A percentile compares a stretch with the other conserved stretches of the same genome.
phyloP scores from a whole-genome alignment of 2,329 filamentous ascomycete genomes.

The Phyllachora maydis region DNA sequence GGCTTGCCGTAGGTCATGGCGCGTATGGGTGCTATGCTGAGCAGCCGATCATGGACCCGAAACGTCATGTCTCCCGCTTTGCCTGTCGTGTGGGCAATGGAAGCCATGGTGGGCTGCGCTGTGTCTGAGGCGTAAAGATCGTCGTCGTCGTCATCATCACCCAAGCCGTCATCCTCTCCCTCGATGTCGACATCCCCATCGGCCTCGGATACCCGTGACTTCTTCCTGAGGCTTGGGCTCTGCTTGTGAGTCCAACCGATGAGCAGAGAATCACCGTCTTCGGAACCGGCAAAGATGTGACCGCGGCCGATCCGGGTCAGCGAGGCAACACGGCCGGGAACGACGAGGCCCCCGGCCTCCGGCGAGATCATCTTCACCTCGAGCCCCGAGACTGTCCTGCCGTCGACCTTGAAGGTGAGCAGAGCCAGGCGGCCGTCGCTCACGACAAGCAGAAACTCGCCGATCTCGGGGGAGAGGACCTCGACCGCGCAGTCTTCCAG shows the following conservation, averaged over 20 bases:
- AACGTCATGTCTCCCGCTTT: conserved; percentile 50
- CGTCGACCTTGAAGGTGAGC: conserved; percentile 70
- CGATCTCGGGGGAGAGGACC: conserved; percentile 51
- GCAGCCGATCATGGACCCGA: conserved; percentile 53
- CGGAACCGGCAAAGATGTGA: conserved; percentile 67
- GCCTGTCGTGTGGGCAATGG: conserved; percentile 15
- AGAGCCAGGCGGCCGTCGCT: conserved; percentile 55
- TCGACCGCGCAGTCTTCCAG: conserved; percentile 69
- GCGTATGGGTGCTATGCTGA: conserved; percentile 62
- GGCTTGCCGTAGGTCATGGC: conserved; percentile 50
- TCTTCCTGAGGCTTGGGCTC: conserved; percentile 37
- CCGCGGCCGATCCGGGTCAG: conserved; percentile 47
- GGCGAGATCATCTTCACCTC: conserved; percentile 43
- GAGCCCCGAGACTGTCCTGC: conserved; percentile 75
- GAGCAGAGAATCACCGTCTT: conserved; percentile 61
- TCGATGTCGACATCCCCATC: conserved; percentile 35
- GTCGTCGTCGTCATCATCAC: conserved; percentile 24
- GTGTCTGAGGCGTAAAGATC: conserved; percentile 43
- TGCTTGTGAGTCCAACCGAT: conserved; percentile 59
- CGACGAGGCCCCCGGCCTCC: conserved; percentile 39
- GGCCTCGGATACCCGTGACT: conserved; percentile 35
- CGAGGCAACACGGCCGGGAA: conserved; percentile 46
- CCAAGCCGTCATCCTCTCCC: conserved; percentile 30
- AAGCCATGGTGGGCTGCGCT: conserved; percentile 13
- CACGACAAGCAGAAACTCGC: conserved; percentile 70